phyloP scores from a whole-genome alignment of 257 asterid species.

The Nicotiana tomentosiformis region DNA sequence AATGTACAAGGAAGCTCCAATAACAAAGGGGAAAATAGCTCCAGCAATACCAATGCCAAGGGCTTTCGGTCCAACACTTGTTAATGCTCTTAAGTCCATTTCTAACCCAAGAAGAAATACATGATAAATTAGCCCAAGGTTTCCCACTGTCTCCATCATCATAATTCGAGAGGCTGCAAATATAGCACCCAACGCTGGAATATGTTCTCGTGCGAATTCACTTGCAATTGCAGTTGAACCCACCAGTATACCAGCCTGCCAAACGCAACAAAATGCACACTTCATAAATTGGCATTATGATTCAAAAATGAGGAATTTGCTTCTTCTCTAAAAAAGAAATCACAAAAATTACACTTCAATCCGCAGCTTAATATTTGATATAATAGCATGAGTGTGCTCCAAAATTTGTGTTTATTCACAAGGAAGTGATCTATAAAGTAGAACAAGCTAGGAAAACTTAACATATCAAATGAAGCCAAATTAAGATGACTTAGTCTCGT shows the following conservation, averaged over 20 bases:
- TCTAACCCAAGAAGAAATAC: slow-evolving; percentile 21
- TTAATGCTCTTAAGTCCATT: slow-evolving; percentile 18
- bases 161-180: slow-evolving; percentile 13
- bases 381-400: not conserved
- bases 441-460: not conserved
- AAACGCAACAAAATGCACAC: not conserved
- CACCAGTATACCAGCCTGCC: slow-evolving; percentile 17
- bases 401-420: not conserved
- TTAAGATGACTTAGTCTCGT: not conserved
- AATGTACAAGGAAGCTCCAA: slow-evolving; percentile 6
- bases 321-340: not conserved
- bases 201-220: not conserved
- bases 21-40: slow-evolving; percentile 14
- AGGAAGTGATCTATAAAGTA: not conserved
- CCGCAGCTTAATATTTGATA: not conserved
- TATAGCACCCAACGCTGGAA: not conserved
- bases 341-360: not conserved
- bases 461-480: not conserved
- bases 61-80: slow-evolving; percentile 15
- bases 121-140: slow-evolving; percentile 19
- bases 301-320: not conserved
- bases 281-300: not conserved
- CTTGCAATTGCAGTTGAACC: slow-evolving; percentile 6
- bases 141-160: slow-evolving; percentile 21
- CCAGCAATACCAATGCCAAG: slow-evolving; percentile 20